Evolutionary conservation across 2,329 filamentous ascomycete species (phyloP).

Genomic region (Paraconiothyrium brasiliense): DNA sequence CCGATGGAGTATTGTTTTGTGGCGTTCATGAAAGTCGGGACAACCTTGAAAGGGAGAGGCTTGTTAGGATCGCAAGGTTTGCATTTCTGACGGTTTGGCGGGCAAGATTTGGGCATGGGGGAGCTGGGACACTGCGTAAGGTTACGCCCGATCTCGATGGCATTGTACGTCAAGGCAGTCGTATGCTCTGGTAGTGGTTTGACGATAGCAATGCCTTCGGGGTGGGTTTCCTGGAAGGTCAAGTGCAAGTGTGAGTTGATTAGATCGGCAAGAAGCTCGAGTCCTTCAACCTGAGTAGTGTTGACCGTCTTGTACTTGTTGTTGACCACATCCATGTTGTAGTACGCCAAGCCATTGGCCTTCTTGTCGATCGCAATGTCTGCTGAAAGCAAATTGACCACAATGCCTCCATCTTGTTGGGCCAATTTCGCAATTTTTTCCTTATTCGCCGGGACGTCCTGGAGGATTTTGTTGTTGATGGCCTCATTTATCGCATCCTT

Average conservation of each 20-base stretch:
- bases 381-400: constrained; percentile 66
- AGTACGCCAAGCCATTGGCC: constrained; percentile 78
- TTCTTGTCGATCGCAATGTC: constrained; percentile 72
- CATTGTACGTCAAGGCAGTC: constrained; percentile 74
- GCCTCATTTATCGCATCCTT: constrained; percentile 54
- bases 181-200: constrained; percentile 82
- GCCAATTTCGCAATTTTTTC: constrained; percentile 67
- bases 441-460: constrained; percentile 65
- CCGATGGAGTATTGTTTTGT: constrained; percentile 81
- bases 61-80: constrained; percentile 72
- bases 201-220: constrained; percentile 79
- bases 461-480: constrained; percentile 62
- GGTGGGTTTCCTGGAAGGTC: constrained; percentile 83
- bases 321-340: constrained; percentile 67
- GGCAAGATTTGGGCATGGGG: constrained; percentile 80
- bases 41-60: constrained; percentile 73
- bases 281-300: constrained; percentile 64
- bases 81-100: constrained; percentile 81
- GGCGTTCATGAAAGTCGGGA: constrained; percentile 74
- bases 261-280: constrained; percentile 73
- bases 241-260: constrained; percentile 87
- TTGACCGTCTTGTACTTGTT: constrained; percentile 74
- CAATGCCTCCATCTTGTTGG: constrained; percentile 62
- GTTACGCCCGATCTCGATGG: constrained; percentile 75
- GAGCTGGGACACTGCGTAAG: constrained; percentile 79